Evolutionary conservation across 192 early-diverging fungal species (phyloP).

Genomic region (Dissophora ornata): DNA sequence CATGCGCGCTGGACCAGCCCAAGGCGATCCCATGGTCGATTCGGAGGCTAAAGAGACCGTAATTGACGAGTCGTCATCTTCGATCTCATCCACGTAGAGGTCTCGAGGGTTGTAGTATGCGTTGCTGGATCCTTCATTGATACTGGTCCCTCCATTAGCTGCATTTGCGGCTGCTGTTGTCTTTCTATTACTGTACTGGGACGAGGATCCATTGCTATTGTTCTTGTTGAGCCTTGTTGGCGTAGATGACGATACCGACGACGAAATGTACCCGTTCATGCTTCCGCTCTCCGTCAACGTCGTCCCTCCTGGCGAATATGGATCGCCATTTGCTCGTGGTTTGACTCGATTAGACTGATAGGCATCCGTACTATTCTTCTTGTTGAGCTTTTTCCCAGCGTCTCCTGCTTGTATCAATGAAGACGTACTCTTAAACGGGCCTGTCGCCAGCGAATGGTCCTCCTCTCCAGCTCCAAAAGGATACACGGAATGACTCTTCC

Average conservation of each 20-base stretch:
- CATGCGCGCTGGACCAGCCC: slow-evolving; percentile 27
- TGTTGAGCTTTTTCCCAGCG: slow-evolving; percentile 5
- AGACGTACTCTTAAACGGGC: slow-evolving; percentile 46
- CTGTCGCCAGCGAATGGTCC: slow-evolving; percentile 25
- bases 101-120: slow-evolving; percentile 43
- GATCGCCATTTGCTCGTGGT: slow-evolving; percentile 21
- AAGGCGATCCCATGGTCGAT: slow-evolving; percentile 26
- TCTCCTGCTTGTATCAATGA: slow-evolving; percentile 36
- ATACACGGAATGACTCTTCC: slow-evolving; percentile 12
- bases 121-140: background rate
- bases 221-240: slow-evolving; percentile 28
- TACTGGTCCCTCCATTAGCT: background rate
- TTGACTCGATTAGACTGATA: slow-evolving; percentile 15
- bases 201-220: slow-evolving; percentile 35
- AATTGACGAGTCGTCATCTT: slow-evolving; percentile 32
- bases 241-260: slow-evolving; percentile 21
- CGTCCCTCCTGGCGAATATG: slow-evolving; percentile 34
- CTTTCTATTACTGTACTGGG: slow-evolving; percentile 13
- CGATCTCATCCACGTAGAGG: slow-evolving; percentile 32
- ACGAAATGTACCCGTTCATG: slow-evolving; percentile 36
- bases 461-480: slow-evolving; percentile 7
- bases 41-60: slow-evolving; percentile 30
- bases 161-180: background rate
- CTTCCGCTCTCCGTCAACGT: slow-evolving; percentile 41
- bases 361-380: background rate